Conservation (phyloP, 192 early-diverging fungal species). For the Coemansia sp. region DNA sequence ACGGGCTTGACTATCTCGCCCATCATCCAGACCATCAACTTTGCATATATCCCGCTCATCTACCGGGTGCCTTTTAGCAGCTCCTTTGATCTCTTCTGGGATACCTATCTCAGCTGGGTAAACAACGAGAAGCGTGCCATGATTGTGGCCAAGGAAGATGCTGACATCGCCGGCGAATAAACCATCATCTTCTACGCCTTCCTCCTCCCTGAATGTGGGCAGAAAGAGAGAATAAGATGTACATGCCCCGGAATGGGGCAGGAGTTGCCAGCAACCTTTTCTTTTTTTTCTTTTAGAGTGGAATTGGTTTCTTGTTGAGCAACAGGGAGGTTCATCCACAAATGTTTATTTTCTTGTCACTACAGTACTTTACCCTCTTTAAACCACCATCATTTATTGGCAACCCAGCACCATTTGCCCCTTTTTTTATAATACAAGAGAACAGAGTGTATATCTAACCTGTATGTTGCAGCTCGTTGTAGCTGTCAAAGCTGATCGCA, state of each 20-base stretch:
- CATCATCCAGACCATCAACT: constrained; percentile 69
- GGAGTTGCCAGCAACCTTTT: too few species aligned
- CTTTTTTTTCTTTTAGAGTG: too few species aligned
- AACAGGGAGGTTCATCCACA: too few species aligned
- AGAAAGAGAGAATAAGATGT: too few species aligned
- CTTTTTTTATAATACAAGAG: background rate
- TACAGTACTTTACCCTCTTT: too few species aligned
- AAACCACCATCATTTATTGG: too few species aligned
- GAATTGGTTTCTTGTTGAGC: too few species aligned
- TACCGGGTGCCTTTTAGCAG: constrained; percentile 71
- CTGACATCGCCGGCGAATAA: too few species aligned
- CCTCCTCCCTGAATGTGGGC: too few species aligned
- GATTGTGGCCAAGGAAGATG: constrained; percentile 13
- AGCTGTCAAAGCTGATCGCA: constrained; percentile 47
- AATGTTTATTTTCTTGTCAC: too few species aligned
- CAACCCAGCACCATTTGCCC: background rate
- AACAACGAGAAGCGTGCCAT: constrained; percentile 51
- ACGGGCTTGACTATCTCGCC: constrained; percentile 59
- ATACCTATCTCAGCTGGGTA: constrained; percentile 68
- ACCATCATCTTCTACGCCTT: too few species aligned
- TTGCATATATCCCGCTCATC: constrained; percentile 65
- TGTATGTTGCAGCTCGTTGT: constrained; percentile 30
- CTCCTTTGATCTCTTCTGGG: constrained; percentile 68
- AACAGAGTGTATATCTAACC: background rate
- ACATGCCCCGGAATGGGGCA: too few species aligned